Base-by-base conservation (phyloP, 805 yeast species). In the Naumovozyma castellii region DNA sequence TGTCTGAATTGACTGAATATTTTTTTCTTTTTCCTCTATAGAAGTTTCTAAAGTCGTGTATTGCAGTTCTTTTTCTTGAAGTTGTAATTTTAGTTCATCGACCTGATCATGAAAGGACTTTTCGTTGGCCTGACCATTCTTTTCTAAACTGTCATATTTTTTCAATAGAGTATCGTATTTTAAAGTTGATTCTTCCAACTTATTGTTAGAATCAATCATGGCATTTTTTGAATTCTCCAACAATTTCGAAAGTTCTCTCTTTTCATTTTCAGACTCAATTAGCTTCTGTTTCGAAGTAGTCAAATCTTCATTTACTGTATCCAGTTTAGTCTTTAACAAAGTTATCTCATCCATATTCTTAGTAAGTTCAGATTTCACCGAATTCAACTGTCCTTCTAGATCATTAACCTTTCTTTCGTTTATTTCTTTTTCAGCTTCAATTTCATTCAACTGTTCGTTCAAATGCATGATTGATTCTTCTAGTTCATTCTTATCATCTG, bases 301-400 rank as follows among this genome's bases (percentile, higher is more conserved):
- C 15, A 12, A 12, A 29, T 29, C 32, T 8, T 9, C 32, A 9
- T 13, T 13, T 8, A 13, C 13, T 29, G 14, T 2, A 9, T 18
- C 6, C 2, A 34, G 15, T 19, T 18, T 33, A 3, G 14, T n/a
- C 9, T 38, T 12, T 29, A 34, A 17, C 4, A 5, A 16, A 3
- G 3, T 22, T 29, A 27, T 10, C 29, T 28, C n/a, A n/a, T 29
- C 27, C 6, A 4, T 19, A 15, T 28, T 25, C 4, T 34, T 16
- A 3, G 28, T 13, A 6, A 40, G 15, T 6, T 40, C 19, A 14
- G 34, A 16, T 6, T 38, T 19, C 28, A 50, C 46, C 39, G 29
- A 41, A 1, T 13, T 19, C 10, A 44, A 18, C 3, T 56, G 50
- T 4, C 57, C 65, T 43, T 76, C 80, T 13, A 76, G 49, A 6